Evolutionary conservation across 257 asterid species (phyloP), one percentile per base, ranked within the genome.

Genomic region (Lithospermum erythrorhizon): DNA sequence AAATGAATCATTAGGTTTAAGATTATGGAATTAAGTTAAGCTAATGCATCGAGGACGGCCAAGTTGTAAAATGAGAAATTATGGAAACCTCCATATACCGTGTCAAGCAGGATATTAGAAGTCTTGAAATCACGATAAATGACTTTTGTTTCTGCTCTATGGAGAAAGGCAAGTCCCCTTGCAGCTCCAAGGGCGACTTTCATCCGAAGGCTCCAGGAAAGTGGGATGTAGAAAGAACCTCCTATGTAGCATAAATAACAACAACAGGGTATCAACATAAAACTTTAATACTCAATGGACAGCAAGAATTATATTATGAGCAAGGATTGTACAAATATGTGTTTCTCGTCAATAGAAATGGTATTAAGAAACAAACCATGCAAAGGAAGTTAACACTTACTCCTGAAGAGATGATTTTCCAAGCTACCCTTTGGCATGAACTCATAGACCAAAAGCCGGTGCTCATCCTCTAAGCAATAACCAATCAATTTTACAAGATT

Each of bases 121-220:
- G 94, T 78, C 81, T 82, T 87, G 87, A 87, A 87, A 75, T 87
- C 90, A 37, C 90, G 82, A 65, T 87, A 87, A 53, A 84, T 80
- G 23, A 82, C 95, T 77, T 82, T 68, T 9, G 86, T 74, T 74
- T 82, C 87, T 22, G 74, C 83, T 56, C 72, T 69, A 54, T 87
- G 95, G 68, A 87, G 95, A 78, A 84, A 84, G 7, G 87, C 94
- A 29, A 87, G 94, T 11, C 90, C 95, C 68, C 76, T 70, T 45
- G 94, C 94, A 64, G 90, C 94, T 61, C 82, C 95, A 17, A 80
- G 86, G 53, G 87, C 83, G 29, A 87, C 81, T 57, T 77, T 84
- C 90, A 87, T 78, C 57, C 95, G 71, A 27, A 82, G 75, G 80
- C 83, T 73, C 95, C 94, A 86, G 1, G 87, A 68, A 65, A 86